phyloP scores from a whole-genome alignment of 352 stramenopile genomes.

The Pythium plurisporium region DNA sequence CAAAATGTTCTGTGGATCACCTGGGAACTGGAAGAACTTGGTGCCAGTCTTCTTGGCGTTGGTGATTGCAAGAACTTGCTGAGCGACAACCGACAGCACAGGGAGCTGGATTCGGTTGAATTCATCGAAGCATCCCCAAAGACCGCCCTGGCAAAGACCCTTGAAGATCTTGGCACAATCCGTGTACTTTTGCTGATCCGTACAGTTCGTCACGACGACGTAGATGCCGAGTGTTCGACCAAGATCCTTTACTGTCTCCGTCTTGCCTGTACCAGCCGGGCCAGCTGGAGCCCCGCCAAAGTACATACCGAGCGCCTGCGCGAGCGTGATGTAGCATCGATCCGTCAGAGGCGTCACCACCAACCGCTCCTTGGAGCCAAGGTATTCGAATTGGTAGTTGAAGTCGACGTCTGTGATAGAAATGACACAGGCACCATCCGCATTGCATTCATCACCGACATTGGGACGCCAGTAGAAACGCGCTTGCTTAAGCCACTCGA shows the following conservation, averaged over 20 bases:
- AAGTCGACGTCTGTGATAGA: conserved; percentile 98
- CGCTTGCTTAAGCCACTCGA: conserved; percentile 99
- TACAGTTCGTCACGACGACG: conserved; percentile 97
- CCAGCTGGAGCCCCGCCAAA: conserved; percentile 95
- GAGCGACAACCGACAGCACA: conserved; percentile 95
- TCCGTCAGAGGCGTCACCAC: conserved; percentile 97
- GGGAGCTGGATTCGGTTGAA: conserved; percentile 97
- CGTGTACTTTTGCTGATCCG: conserved; percentile 97
- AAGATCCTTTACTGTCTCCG: conserved; percentile 97
- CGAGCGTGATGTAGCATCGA: conserved; percentile 97
- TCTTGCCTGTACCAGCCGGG: conserved; percentile 95
- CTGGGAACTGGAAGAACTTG: conserved; percentile 97
- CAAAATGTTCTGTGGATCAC: conserved; percentile 96
- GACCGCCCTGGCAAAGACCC: conserved; percentile 93
- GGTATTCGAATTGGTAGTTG: conserved; percentile 98
- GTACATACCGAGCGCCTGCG: conserved; percentile 97
- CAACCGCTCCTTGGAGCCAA: conserved; percentile 95
- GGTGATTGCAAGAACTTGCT: conserved; percentile 97
- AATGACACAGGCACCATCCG: conserved; percentile 94
- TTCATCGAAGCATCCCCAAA: conserved; percentile 98
- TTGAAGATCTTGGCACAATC: conserved; percentile 99
- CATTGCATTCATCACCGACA: conserved; percentile 92
- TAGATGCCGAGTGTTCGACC: conserved; percentile 94
- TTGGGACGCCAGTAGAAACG: conserved; percentile 97
- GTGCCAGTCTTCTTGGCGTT: conserved; percentile 96